Conservation (phyloP, 169 alveolate genomes). For the Babesia gibsoni region DNA sequence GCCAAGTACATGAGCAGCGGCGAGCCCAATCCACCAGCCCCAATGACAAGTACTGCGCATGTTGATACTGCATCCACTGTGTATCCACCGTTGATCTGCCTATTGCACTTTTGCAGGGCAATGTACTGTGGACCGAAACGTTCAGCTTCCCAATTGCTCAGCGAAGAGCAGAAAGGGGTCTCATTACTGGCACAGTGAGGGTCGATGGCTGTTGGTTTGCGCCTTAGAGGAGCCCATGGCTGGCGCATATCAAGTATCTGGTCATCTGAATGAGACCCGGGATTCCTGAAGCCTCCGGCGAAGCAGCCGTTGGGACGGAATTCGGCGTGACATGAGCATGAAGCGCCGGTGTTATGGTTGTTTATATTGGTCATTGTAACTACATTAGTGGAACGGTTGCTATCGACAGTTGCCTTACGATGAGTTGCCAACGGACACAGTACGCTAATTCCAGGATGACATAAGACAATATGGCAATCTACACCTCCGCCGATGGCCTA, state of each 20-base stretch:
- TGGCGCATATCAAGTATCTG: conserved; percentile 2
- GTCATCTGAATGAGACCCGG: not conserved
- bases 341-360: too few relatives aligned
- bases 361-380: too few relatives aligned
- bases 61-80: conserved; percentile 36
- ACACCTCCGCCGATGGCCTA: too few relatives aligned
- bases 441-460: too few relatives aligned
- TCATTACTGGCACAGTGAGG: not conserved
- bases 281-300: conserved; percentile 1
- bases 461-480: too few relatives aligned
- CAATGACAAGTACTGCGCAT: conserved; percentile 90
- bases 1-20: conserved; percentile 92
- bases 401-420: too few relatives aligned
- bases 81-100: not conserved
- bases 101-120: conserved; percentile 40
- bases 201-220: not conserved
- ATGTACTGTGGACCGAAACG: conserved; percentile 50
- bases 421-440: too few relatives aligned
- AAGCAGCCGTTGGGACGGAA: too few relatives aligned
- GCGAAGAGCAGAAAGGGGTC: conserved; percentile 49
- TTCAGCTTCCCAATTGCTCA: conserved; percentile 18
- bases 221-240: conserved; percentile 35
- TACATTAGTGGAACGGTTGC: too few relatives aligned
- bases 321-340: too few relatives aligned
- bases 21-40: conserved; percentile 99